These are phyloP conservation scores for Linnemannia hyalina DNA, from an alignment of 192 early-diverging fungal genomes.

Conservation along the genomic window DNA sequence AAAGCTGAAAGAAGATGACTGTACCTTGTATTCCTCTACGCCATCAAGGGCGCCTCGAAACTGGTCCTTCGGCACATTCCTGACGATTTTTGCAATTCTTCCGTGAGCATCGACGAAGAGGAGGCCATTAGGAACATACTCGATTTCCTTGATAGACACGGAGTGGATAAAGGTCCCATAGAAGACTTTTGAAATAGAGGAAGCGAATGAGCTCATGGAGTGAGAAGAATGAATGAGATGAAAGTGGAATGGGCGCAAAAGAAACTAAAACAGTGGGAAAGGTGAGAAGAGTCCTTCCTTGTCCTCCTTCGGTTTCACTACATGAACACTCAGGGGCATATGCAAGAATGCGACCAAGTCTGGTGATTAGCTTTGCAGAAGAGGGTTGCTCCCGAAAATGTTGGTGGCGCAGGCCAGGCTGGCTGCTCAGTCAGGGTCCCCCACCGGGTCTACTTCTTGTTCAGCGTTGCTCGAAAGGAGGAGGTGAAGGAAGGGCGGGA, in stretches of 20 bases:
- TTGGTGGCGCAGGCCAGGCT: not conserved
- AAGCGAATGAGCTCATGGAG: conserved; percentile 7
- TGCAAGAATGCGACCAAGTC: not conserved
- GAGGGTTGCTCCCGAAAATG: not conserved
- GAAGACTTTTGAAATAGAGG: conserved; percentile 22
- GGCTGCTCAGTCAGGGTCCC: not conserved
- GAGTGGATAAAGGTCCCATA: conserved; percentile 32
- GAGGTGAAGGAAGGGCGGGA: no score
- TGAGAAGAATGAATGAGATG: no score
- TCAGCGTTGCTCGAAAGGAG: not conserved
- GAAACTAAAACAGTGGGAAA: not conserved
- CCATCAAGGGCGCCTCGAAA: conserved; percentile 2
- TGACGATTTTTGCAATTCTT: conserved; percentile 13
- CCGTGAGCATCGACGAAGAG: conserved; percentile 22
- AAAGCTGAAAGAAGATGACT: not conserved
- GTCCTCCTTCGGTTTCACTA: not conserved
- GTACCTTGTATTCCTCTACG: conserved; percentile 15
- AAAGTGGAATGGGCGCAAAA: not conserved
- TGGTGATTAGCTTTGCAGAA: not conserved
- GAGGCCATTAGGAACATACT: not conserved
- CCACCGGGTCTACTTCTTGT: not conserved
- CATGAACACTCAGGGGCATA: not conserved
- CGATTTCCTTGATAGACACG: conserved; percentile 18
- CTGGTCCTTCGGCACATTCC: not conserved
- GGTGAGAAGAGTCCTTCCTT: not conserved